Evolutionary conservation across 768 basidiomycete species (phyloP), one percentile per base, ranked within the genome.

Genomic region (Coprinopsis marcescibilis): DNA sequence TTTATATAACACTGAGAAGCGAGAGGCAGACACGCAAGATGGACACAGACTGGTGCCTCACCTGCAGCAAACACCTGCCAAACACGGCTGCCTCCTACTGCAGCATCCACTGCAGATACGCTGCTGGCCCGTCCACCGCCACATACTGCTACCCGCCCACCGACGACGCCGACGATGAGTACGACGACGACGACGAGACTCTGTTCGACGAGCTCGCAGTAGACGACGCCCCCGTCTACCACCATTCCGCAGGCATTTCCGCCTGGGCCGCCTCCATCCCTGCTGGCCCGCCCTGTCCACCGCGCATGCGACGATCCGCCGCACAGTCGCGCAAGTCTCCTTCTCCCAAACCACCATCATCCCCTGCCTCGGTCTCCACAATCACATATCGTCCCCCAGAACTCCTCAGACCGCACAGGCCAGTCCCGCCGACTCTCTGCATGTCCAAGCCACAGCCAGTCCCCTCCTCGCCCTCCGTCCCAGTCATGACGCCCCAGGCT

Each of bases 31-130:
- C 44, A 45, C 36, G 36, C 29, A 37, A 35, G n/a, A 78, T 83
- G 74, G 83, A 84, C 64, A 72, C 75, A 53, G 77, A 84, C 68
- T 84, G 81, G 80, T 88, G 85, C 60, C 68, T 86, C 54, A 68
- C 71, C 46, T 88, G 85, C 69, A 70, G 73, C 53, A 71, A 73
- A 52, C 75, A 72, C 54, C 63, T 81, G 19, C 49, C 65, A 65
- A 57, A 76, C 23, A 59, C 61, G 3, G 50, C 59, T 1, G 62
- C 62, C 5, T 65, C 69, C 3, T 85, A 81, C 63, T 85, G 83
- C 65, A 81, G 80, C 0, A 26, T 46, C 0, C 60, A 66, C 13
- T 73, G 73, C 56, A 66, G 67, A 46, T 55, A 60, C 37, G 60
- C 57, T 17, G 61, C 67, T 42, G 65, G 63, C 32, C 62, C 66